These are phyloP conservation scores for Barnettozyma wickerhamii DNA, from an alignment of 805 yeast genomes.

Conservation along the genomic window DNA sequence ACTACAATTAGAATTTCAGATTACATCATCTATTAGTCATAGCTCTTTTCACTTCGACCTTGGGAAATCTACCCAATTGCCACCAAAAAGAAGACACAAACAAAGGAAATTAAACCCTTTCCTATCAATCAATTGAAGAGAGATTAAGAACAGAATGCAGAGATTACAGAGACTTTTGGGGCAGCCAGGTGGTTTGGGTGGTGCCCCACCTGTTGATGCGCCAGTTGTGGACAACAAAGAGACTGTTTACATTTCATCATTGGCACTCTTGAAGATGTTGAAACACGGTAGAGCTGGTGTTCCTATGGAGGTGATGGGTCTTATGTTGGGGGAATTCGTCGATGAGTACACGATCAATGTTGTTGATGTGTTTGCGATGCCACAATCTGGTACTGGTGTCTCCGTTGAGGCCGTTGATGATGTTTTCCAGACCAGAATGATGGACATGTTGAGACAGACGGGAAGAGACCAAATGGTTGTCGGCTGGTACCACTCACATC, in stretches of 20 bases:
- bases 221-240: conserved; percentile 93
- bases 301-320: conserved; percentile 91
- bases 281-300: conserved; percentile 95
- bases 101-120: too few species aligned
- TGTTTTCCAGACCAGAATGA: conserved; percentile 97
- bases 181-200: conserved; percentile 39
- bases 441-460: conserved; percentile 98
- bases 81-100: neutral
- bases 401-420: conserved; percentile 99
- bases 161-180: conserved; percentile 39
- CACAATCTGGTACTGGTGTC: conserved; percentile 97
- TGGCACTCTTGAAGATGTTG: conserved; percentile 93
- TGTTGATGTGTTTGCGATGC: conserved; percentile 99
- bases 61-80: too few species aligned
- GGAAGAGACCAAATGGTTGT: conserved; percentile 99
- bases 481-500: conserved; percentile 99
- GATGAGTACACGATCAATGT: conserved; percentile 97
- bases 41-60: too few species aligned
- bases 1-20: neutral
- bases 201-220: conserved; percentile 55
- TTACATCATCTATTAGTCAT: too few species aligned
- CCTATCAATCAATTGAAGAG: neutral
- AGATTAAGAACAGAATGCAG: conserved; percentile 28
- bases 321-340: conserved; percentile 97
- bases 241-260: conserved; percentile 92